Evolutionary conservation across 441 rosid species (phyloP).

Genomic region (Populus tomentosa): DNA sequence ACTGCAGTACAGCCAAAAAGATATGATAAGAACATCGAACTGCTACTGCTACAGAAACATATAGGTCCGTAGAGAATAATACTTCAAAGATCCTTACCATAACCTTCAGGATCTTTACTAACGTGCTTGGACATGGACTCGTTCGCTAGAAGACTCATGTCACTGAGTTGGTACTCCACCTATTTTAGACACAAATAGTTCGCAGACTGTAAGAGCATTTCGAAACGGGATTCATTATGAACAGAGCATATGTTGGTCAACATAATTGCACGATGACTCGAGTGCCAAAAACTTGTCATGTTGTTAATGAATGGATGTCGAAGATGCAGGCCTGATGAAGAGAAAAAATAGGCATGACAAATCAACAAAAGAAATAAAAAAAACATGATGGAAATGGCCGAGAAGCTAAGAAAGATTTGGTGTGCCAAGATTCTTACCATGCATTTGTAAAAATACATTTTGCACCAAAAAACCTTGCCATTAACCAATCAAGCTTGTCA

Average conservation of each 20-base stretch:
- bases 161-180: conserved; percentile 90
- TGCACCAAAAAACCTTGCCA: not conserved
- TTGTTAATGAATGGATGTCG: too few species aligned
- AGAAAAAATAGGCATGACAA: not conserved
- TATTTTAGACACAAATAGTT: conserved; percentile 18
- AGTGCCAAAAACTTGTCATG: not conserved
- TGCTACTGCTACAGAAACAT: not conserved
- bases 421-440: not conserved
- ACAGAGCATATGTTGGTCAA: not conserved
- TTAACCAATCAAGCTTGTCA: not conserved
- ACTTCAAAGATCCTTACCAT: conserved; percentile 46
- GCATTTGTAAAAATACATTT: not conserved
- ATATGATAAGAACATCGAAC: not conserved
- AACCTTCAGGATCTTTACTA: conserved; percentile 83
- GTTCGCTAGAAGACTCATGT: conserved; percentile 87
- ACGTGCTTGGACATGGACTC: conserved; percentile 76
- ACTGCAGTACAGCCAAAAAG: conserved; percentile 35
- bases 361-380: not conserved
- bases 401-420: not conserved
- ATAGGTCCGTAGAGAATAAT: not conserved
- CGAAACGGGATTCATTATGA: not conserved
- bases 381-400: not conserved
- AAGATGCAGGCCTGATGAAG: not conserved
- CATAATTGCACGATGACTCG: not conserved
- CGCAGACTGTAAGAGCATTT: not conserved